A percentile compares a stretch with the other conserved stretches of the same genome.
Evolutionary conservation across 192 early-diverging fungal genomes (phyloP).

Genomic region (Coemansia sp.): DNA sequence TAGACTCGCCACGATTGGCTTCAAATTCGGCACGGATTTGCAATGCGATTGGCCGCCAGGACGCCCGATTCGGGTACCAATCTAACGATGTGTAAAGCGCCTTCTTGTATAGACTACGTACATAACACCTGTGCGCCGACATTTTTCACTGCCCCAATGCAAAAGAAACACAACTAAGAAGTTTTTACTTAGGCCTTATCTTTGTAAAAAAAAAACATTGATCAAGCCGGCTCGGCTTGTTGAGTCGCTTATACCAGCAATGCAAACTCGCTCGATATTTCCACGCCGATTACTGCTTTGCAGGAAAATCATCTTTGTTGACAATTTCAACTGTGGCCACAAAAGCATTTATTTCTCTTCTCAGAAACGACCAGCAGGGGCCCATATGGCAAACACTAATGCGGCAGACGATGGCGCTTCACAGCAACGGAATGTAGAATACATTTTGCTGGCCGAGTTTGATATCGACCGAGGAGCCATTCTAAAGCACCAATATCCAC

Average conservation of each 20-base stretch:
- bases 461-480: slow-evolving; percentile 92
- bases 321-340: no score
- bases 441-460: slow-evolving; percentile 91
- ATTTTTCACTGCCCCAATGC: slow-evolving; percentile 10
- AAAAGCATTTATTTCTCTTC: slow-evolving; percentile 5
- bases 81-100: slow-evolving; percentile 78
- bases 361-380: neutral
- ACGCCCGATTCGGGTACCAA: slow-evolving; percentile 82
- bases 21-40: slow-evolving; percentile 85
- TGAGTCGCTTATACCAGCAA: neutral
- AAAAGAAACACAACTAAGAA: neutral
- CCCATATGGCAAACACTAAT: slow-evolving; percentile 18
- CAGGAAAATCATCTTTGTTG: no score
- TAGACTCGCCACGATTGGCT: slow-evolving; percentile 68
- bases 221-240: neutral
- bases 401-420: slow-evolving; percentile 13
- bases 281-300: no score
- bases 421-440: slow-evolving; percentile 64
- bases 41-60: slow-evolving; percentile 78
- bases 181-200: neutral
- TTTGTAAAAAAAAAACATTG: no score
- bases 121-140: slow-evolving; percentile 66
- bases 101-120: slow-evolving; percentile 80
- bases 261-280: no score
- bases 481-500: slow-evolving; percentile 85